Conservation (phyloP, 2,329 filamentous ascomycete genomes). For the Claviceps sp. region DNA sequence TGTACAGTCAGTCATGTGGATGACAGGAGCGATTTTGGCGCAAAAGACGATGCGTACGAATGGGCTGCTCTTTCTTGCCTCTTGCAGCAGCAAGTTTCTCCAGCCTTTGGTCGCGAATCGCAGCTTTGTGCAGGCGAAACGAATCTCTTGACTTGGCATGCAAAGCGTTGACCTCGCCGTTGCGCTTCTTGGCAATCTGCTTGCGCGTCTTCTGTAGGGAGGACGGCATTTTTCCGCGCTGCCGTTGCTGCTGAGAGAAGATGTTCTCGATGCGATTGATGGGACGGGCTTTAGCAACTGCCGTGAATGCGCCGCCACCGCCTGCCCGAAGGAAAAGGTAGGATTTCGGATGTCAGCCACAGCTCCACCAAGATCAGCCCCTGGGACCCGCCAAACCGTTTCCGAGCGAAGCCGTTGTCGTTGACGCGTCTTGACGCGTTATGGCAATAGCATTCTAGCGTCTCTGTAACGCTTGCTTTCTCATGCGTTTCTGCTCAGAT, state of each 20-base stretch:
- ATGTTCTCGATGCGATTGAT: too few species aligned
- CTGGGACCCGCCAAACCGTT: too few species aligned
- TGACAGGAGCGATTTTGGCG: neutral
- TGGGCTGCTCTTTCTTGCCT: conserved; percentile 59
- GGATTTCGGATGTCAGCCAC: too few species aligned
- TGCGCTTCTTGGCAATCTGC: conserved; percentile 77
- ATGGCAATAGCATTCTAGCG: neutral
- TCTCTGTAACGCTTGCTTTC: too few species aligned
- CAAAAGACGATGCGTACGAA: conserved; percentile 36
- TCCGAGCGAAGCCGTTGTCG: too few species aligned
- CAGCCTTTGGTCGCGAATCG: conserved; percentile 70
- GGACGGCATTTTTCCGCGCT: conserved; percentile 50
- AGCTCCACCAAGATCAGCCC: too few species aligned
- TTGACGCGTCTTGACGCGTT: neutral
- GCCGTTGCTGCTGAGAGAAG: neutral
- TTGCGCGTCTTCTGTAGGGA: conserved; percentile 75
- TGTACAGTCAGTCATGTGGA: conserved; percentile 6
- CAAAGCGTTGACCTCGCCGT: conserved; percentile 56
- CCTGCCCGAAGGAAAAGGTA: too few species aligned
- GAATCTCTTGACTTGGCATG: conserved; percentile 86
- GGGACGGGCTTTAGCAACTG: too few species aligned
- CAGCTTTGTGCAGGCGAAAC: conserved; percentile 64
- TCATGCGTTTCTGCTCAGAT: neutral
- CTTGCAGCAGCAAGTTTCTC: conserved; percentile 56
- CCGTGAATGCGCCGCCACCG: too few species aligned